These are phyloP conservation scores for Anastatica hierochuntica DNA, from an alignment of 345 rosid species.

Conservation along the genomic window DNA sequence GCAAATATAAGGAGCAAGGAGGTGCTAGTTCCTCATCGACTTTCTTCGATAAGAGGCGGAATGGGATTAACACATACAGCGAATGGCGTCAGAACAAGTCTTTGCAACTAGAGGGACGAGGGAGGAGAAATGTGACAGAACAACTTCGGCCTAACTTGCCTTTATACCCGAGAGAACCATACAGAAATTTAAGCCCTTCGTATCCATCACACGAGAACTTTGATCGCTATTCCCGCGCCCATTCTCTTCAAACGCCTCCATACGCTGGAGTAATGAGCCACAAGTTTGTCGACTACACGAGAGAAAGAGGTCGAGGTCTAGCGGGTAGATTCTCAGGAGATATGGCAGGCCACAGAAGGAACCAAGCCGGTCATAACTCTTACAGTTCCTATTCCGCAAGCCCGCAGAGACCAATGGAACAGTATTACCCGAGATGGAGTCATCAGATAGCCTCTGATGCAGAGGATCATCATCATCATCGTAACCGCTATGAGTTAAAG, in stretches of 20 bases:
- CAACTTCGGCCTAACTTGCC: conserved; percentile 29
- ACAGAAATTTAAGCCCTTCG: conserved; percentile 37
- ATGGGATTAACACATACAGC: conserved; percentile 14
- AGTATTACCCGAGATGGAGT: conserved; percentile 19
- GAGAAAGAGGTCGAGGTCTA: conserved; percentile 22
- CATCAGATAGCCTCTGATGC: conserved; percentile 33
- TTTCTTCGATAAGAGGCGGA: conserved; percentile 15
- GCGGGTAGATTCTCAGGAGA: conserved; percentile 39
- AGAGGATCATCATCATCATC: too few relatives aligned
- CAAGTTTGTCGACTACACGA: background rate
- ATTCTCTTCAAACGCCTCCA: conserved; percentile 29
- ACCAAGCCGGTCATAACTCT: conserved; percentile 25
- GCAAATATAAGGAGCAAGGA: conserved; percentile 17
- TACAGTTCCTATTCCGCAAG: conserved; percentile 42
- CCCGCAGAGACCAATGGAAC: conserved; percentile 41
- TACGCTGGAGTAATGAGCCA: conserved; percentile 19
- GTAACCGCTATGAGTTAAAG: conserved; percentile 23
- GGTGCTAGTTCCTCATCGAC: conserved; percentile 22
- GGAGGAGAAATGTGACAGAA: conserved; percentile 29
- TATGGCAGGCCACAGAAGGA: conserved; percentile 19
- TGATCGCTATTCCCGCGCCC: conserved; percentile 19
- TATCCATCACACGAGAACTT: conserved; percentile 31
- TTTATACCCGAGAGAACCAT: conserved; percentile 29
- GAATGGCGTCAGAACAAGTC: conserved; percentile 28
- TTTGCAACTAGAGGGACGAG: conserved; percentile 23